phyloP scores from a whole-genome alignment of 1,284 basidiomycete species.

The Ganoderma resinaceum region DNA sequence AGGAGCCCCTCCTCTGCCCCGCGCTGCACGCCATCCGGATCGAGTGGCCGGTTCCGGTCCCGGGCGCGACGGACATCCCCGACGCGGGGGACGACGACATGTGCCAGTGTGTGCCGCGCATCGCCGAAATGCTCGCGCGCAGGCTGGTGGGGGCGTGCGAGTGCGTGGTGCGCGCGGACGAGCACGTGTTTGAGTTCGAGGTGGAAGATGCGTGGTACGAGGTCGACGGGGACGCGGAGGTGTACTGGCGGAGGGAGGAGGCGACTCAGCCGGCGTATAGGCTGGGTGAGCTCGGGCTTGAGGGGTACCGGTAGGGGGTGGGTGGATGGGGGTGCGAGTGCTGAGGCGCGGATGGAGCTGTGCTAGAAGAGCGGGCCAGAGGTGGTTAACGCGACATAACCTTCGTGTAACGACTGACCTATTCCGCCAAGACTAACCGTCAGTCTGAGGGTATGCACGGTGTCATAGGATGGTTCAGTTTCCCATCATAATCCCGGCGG shows the following conservation, averaged over 20 bases:
- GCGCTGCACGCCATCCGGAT: not conserved
- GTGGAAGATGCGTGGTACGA: conserved; percentile 5
- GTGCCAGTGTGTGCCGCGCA: not conserved
- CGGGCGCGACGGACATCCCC: not conserved
- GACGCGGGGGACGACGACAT: not conserved
- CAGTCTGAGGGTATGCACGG: too few relatives aligned
- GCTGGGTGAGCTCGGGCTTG: too few relatives aligned
- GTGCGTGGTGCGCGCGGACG: not conserved
- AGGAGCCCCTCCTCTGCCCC: not conserved
- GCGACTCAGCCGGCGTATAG: too few relatives aligned
- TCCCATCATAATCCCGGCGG: too few relatives aligned
- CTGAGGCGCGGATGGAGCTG: too few relatives aligned
- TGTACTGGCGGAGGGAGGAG: not conserved
- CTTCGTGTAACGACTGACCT: too few relatives aligned
- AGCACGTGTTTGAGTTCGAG: conserved; percentile 3
- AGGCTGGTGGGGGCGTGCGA: not conserved
- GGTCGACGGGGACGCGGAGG: not conserved
- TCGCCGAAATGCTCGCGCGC: not conserved
- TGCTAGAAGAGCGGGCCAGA: too few relatives aligned
- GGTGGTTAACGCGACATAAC: too few relatives aligned
- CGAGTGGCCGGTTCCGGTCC: not conserved
- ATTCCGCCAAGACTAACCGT: too few relatives aligned
- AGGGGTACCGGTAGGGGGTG: too few relatives aligned
- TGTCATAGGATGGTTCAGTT: not conserved
- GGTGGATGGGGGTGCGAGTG: too few relatives aligned